phyloP scores from a whole-genome alignment of 228 moss, liverwort and hornwort genomes.

The Sphagnum magellanicum region DNA sequence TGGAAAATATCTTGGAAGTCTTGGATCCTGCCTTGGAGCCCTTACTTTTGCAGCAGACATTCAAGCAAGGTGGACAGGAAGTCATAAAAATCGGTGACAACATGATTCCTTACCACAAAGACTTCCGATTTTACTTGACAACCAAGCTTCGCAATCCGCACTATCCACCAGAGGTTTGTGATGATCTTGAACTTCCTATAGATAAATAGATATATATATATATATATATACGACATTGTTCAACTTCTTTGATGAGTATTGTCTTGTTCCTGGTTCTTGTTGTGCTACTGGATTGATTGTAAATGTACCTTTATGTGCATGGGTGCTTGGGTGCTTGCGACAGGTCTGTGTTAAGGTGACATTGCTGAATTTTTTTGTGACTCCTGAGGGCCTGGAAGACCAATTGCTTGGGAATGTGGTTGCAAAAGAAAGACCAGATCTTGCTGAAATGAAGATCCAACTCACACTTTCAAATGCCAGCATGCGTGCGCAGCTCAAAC shows the following conservation, averaged over 20 bases:
- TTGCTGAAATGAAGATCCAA: constrained; percentile 79
- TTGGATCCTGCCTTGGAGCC: constrained; percentile 88
- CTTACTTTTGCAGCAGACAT: constrained; percentile 85
- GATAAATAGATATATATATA: too few species aligned
- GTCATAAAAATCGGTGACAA: constrained; percentile 96
- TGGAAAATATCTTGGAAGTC: constrained; percentile 78
- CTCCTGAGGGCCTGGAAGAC: constrained; percentile 84
- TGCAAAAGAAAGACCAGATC: constrained; percentile 73
- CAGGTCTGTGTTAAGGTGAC: constrained; percentile 94
- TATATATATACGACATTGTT: too few species aligned
- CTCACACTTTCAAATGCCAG: constrained; percentile 86
- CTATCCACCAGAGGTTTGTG: constrained; percentile 71
- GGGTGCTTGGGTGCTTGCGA: not conserved
- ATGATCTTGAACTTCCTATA: too few species aligned
- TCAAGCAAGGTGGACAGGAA: constrained; percentile 82
- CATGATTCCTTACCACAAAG: constrained; percentile 76
- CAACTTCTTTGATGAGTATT: too few species aligned
- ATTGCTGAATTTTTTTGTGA: constrained; percentile 87
- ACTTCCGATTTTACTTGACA: constrained; percentile 79
- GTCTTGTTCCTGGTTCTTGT: too few species aligned
- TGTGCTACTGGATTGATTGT: too few species aligned
- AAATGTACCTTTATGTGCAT: not conserved
- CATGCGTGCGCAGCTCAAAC: constrained; percentile 81
- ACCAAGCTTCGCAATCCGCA: constrained; percentile 92
- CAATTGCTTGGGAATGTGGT: constrained; percentile 85